Base-by-base conservation (phyloP, 2,329 filamentous ascomycete species). In the Cladobotryum mycophilum region DNA sequence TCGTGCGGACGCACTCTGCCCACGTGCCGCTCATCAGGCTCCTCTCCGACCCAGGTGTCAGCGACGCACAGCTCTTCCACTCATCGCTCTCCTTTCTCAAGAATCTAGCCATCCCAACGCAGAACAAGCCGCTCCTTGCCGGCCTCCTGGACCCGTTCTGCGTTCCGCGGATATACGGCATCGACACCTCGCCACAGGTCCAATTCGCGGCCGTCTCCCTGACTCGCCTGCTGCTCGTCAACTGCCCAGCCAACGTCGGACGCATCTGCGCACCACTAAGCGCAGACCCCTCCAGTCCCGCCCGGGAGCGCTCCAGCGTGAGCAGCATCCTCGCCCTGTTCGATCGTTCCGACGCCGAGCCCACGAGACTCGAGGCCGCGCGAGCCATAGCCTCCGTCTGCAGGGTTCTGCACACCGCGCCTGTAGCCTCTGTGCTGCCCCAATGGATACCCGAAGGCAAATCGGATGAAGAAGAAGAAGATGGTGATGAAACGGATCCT, bases 191-290 rank as follows among this genome's bases (percentile, higher is more conserved):
- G 40, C 71, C 73, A 0, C 80, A 83, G 56, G 73, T 83, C 3
- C 81, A 84, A 56, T 83, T 83, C 57, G 73, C 76, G 7, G 76
- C 80, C 15, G 73, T 82, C 18, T 81, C 79, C 1, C 70, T 85
- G 2, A 70, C 76, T 2, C 75, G 82, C 2, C 67, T 84, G 17
- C 72, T 85, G 4, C 67, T 84, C 3, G 69, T 76, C 41, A 74
- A 74, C 42, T 80, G 75, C 46, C 70, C 74, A 0, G 55, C 65
- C 2, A 85, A 84, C 54, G 77, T 80, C 3, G 63, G 65, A 2
- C 68, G 66, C 17, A 59, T 84, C n/a, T 78, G 75, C 58, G 59
- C 64, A 1, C 70, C 71, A 1, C 60, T 73, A 2, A 64, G 61
- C 35, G 58, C 64, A 3, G 70, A 72, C 45, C 53, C 63, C 0